Conservation (phyloP, 164 flowering plant species). For the Stephania yunnanensis region DNA sequence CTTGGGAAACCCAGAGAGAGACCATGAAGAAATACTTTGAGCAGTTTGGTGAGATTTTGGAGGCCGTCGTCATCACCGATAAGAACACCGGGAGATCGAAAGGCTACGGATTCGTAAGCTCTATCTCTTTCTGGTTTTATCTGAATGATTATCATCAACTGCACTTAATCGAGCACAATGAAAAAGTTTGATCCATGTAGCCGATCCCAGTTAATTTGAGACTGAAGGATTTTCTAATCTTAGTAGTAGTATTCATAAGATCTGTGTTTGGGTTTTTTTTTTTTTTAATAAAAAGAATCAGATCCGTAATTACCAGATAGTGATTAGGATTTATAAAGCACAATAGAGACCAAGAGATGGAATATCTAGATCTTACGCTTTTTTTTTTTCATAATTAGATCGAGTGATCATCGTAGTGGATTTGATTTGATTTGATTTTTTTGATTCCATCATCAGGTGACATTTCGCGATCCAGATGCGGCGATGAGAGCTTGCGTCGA, state of each 20-base stretch:
- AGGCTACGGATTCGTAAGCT: slow-evolving; percentile 91
- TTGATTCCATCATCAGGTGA: slow-evolving; percentile 43
- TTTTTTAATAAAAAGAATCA: not conserved
- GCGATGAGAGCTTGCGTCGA: slow-evolving; percentile 92
- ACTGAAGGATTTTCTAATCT: not conserved
- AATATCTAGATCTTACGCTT: slow-evolving; percentile 11
- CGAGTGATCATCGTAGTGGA: not conserved
- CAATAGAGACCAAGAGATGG: not conserved
- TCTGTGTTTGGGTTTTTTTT: slow-evolving; percentile 6
- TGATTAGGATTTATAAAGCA: too few relatives aligned
- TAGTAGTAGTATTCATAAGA: not conserved
- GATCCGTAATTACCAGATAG: not conserved
- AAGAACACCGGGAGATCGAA: slow-evolving; percentile 92
- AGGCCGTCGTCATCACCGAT: slow-evolving; percentile 92
- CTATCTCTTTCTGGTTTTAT: not conserved
- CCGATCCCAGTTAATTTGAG: too few relatives aligned
- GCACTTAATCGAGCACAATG: too few relatives aligned
- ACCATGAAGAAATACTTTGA: slow-evolving; percentile 87
- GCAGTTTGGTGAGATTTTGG: slow-evolving; percentile 91
- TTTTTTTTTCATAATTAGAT: not conserved
- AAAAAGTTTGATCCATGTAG: too few relatives aligned
- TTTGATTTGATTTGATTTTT: not conserved
- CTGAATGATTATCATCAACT: too few relatives aligned
- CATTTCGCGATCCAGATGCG: slow-evolving; percentile 77
- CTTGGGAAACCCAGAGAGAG: slow-evolving; percentile 93